Base-by-base conservation (phyloP, 306 rosid genomes). In the Casuarina cunninghamiana region DNA sequence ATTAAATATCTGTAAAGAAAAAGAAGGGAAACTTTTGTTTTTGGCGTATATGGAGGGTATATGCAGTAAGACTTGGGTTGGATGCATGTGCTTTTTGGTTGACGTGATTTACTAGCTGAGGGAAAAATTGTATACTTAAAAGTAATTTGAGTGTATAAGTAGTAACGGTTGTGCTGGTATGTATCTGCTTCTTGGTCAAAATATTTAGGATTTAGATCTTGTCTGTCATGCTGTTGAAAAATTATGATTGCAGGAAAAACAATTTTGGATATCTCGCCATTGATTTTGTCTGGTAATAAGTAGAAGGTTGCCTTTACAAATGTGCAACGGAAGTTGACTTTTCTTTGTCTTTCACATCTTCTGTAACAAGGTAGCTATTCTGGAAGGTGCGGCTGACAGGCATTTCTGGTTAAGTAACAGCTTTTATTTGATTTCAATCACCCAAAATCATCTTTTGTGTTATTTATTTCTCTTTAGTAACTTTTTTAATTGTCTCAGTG, bases 401-500 rank as follows among this genome's bases (percentile, higher is more conserved):
- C 49, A 16, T 66, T 8, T 66, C 26, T 42, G 49, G 71, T 26
- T 66, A 19, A 3, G 3, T 13, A 66, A 42, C 32, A 41, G 16
- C 71, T 41, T 66, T 42, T 49, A 16, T 66, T 39, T 66, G 37
- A 66, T 66, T 66, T 16, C 13, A 42, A 41, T 66, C 35, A 41
- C 49, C 62, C 62, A 54, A 61, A 61, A 35, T 19, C 4, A 10
- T 35, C 50, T 41, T 66, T 0, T 41, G 13, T 65, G 48, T 17
- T 66, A 6, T 6, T 41, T 41, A 6, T 8, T 39, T 66, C 17
- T 66, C 71, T 17, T 65, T 69, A 5, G 19, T 70, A 51, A 50
- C 9, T 35, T 62, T 35, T 17, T 53, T 43, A 58, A 6, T 75
- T 77, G 49, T 61, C 35, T 51, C 15, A 54, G 53, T 77, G 55